These are phyloP conservation scores for Fusarium annulatum DNA, from an alignment of 2,329 filamentous ascomycete genomes.

Conservation along the genomic window DNA sequence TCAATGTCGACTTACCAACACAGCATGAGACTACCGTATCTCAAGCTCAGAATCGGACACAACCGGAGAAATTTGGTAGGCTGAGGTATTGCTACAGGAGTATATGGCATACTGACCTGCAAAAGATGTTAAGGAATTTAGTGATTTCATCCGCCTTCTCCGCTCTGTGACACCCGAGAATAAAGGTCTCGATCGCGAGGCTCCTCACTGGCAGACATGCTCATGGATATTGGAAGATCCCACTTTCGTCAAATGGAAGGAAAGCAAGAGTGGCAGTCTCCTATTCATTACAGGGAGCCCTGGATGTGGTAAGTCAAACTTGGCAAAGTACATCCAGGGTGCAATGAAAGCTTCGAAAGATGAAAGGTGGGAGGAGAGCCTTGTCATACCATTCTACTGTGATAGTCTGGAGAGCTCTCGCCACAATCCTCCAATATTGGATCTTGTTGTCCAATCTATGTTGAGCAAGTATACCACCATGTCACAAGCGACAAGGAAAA, in stretches of 20 bases:
- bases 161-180: constrained; percentile 31
- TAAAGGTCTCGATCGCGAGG: constrained; percentile 30
- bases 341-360: constrained; percentile 17
- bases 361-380: constrained; percentile 8
- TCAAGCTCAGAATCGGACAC: constrained; percentile 11
- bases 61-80: constrained; percentile 26
- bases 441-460: constrained; percentile 26
- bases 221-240: constrained; percentile 31
- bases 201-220: constrained; percentile 33
- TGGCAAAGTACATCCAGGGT: constrained; percentile 37
- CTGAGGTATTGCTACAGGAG: background rate
- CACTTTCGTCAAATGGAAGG: constrained; percentile 26
- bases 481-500: constrained; percentile 11
- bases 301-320: constrained; percentile 35
- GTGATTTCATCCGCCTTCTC: constrained; percentile 21
- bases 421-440: constrained; percentile 33
- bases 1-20: background rate
- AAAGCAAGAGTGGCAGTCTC: constrained; percentile 16
- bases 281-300: constrained; percentile 37
- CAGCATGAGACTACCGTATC: constrained; percentile 13
- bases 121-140: constrained; percentile 23
- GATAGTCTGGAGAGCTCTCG: constrained; percentile 36
- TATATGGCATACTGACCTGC: background rate
- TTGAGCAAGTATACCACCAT: constrained; percentile 24
- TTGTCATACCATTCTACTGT: constrained; percentile 36